Base-by-base conservation (phyloP, 495 filamentous ascomycete species). In the Aspergillus haitiensis region DNA sequence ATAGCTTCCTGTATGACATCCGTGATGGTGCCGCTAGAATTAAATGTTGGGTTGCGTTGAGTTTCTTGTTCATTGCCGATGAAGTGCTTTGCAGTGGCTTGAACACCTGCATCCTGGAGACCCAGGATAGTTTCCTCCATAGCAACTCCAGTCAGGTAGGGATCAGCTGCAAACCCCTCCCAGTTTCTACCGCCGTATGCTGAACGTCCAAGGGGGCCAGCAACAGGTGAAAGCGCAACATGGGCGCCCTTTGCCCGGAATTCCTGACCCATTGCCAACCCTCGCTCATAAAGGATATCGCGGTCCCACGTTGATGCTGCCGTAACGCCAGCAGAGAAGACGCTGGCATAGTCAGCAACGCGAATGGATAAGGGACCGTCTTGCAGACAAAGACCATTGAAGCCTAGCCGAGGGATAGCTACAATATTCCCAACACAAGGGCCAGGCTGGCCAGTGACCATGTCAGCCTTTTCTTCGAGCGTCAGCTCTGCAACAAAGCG, bases 1-100 rank as follows among this genome's bases (percentile, higher is more conserved):
- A 69, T 66, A 2, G 68, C 21, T 27, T 27, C 56, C 21, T 27
- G 21, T 27, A 27, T 27, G 21, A 27, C 21, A 27, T 27, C 21
- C 21, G 21, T 27, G 21, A 27, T 27, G 21, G 21, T 27, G 3
- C 21, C 21, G 10, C 75, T 68, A 36, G 79, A 64, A 10, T 32
- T 16, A 39, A 64, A 46, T 0, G 21, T 57, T 2, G 67, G 68
- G 31, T 64, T 85, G 4, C 89, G 79, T 60, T 86, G 90, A 60
- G 89, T 87, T 68, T 95, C 91, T 70, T 95, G 91, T 67, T 95
- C 91, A 58, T 93, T 92, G n/a, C 75, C 81, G 44, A 93, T 72
- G 55, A 80, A 88, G 69, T 95, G 91, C 77, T 82, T 53, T 79
- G 76, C 0, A 81, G 33, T 27, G 21, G 61, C 9, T 56, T 56